A percentile compares a stretch with the other conserved stretches of the same genome.
These are phyloP conservation scores for Helianthus tuberosus DNA, from an alignment of 129 eudicot genomes.

Conservation along the genomic window DNA sequence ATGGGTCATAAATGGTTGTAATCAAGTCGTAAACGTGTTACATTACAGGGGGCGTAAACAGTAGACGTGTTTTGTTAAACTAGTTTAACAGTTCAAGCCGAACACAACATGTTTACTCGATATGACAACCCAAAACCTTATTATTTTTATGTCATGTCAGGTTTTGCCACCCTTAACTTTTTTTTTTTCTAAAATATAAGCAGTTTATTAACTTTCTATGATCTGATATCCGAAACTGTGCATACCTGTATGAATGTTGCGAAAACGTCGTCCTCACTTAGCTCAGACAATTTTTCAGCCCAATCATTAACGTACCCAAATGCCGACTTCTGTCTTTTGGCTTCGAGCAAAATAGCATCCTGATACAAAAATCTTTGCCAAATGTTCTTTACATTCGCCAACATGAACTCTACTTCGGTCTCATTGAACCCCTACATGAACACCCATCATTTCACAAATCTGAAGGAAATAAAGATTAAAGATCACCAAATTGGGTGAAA, in stretches of 20 bases:
- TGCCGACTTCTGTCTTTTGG: slow-evolving; percentile 71
- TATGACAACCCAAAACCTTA: neutral
- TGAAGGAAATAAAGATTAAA: neutral
- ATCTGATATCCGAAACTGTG: neutral
- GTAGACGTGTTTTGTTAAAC: neutral
- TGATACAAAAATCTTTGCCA: slow-evolving; percentile 92
- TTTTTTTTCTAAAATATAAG: neutral
- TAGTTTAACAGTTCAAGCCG: neutral
- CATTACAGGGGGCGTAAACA: neutral
- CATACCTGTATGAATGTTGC: slow-evolving; percentile 84
- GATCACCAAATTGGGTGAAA: neutral
- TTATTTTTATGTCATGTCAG: neutral
- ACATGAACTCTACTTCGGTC: slow-evolving; percentile 79
- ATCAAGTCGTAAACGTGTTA: neutral
- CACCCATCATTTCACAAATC: slow-evolving; percentile 13
- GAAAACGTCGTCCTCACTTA: slow-evolving; percentile 71
- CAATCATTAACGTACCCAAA: slow-evolving; percentile 53
- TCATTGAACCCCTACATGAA: slow-evolving; percentile 64
- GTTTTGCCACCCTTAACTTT: neutral
- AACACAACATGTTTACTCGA: neutral
- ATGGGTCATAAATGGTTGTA: neutral
- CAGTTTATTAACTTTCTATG: neutral
- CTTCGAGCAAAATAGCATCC: slow-evolving; percentile 84
- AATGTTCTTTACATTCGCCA: slow-evolving; percentile 78
- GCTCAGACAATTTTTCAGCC: slow-evolving; percentile 61